Percentiles rank a stretch among this genome's conserved stretches.
These are phyloP conservation scores for Prunus armeniaca DNA, from an alignment of 306 rosid species.

Conservation along the genomic window DNA sequence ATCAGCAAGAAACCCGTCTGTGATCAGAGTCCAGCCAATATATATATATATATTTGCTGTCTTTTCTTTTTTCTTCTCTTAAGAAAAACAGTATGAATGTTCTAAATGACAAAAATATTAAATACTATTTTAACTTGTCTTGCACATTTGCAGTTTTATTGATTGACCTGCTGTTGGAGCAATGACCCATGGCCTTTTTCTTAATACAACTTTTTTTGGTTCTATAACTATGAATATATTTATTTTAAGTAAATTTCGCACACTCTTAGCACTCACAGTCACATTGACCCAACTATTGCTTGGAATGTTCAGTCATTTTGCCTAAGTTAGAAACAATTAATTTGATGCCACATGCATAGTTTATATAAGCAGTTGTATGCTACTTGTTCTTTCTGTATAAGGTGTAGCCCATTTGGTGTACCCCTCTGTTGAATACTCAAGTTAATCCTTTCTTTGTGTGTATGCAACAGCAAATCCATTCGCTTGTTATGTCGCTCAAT, in stretches of 20 bases:
- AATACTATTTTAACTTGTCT: background rate
- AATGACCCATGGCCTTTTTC: background rate
- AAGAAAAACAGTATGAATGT: background rate
- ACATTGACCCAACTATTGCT: background rate
- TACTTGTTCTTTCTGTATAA: background rate
- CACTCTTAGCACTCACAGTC: background rate
- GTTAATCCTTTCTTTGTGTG: conserved; percentile 16
- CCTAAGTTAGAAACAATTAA: background rate
- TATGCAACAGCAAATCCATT: conserved; percentile 81
- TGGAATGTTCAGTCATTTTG: background rate
- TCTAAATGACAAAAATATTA: too few species aligned
- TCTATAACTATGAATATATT: background rate
- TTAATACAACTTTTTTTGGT: background rate
- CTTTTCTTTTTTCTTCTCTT: too few species aligned
- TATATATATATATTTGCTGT: too few species aligned
- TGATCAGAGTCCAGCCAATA: background rate
- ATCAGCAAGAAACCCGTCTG: background rate
- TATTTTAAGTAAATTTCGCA: background rate
- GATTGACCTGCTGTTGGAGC: background rate
- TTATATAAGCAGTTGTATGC: background rate
- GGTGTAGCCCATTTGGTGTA: background rate
- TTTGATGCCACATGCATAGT: background rate
- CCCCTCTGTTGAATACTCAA: background rate
- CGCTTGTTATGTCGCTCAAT: conserved; percentile 77
- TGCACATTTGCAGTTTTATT: background rate